Base-by-base conservation (phyloP, 192 early-diverging fungal species). In the Hyaloraphidium curvatum region DNA sequence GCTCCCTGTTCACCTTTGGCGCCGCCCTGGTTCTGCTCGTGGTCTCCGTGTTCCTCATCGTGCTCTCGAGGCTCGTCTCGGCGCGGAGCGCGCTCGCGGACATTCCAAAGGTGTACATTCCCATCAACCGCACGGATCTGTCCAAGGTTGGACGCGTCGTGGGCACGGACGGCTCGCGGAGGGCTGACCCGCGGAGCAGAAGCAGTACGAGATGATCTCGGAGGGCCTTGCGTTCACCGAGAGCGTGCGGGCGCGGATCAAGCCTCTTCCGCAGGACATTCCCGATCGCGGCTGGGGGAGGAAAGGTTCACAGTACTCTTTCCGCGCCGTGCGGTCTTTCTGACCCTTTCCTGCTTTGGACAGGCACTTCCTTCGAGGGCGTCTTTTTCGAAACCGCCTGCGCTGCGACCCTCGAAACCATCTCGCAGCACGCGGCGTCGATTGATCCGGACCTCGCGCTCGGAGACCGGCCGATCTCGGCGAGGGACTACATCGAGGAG, bases 21-120 rank as follows among this genome's bases (percentile, higher is more conserved):
- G 43, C 17, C 14, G 25, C 17, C 23, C 17, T 48, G 9, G 43
- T 25, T 5, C 43, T 48, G 7, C 43, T 48, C 5, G 43, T 14
- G 7, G 43, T 48, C 14, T 48, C 37, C 11, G 37, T 54, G n/a
- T 25, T 67, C 28, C 41, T 67, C 1, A 59, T 67, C 31, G 19
- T 63, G 7, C 58, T 57, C 1, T 54, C 61, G 3, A 39, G 65
- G 13, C 59, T 55, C n/a, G 17, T 67, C 2, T 41, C 61, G 16
- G 52, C 40, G 23, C 56, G 57, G 22, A 28, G 50, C 1, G 60
- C 65, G 1, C 39, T 67, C 2, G 40, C 51, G 1, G 61, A 63
- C 39, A 62, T 62, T 17, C 65, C 65, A 11, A 67, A 67, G 33
- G 31, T 62, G 2, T 67, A 62, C 50, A 53, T 67, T 1, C 65